A percentile compares a stretch with the other conserved stretches of the same genome.
Evolutionary conservation across 2,329 filamentous ascomycete species (phyloP).

Genomic region (Botrytis hyacinthi): DNA sequence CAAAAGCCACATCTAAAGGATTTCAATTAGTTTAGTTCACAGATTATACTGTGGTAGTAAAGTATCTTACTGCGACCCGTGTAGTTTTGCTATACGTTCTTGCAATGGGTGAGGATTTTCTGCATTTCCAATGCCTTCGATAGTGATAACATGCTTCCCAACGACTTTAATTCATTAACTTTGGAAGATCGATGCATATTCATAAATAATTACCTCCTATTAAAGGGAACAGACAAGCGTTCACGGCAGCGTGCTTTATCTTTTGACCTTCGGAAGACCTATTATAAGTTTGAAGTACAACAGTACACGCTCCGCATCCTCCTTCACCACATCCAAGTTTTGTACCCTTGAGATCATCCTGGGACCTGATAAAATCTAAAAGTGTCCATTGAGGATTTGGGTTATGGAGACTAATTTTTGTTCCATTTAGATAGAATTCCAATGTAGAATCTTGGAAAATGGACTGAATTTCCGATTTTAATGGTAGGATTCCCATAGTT

Average conservation of each 20-base stretch:
- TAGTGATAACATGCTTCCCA: slow-evolving; percentile 94
- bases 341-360: slow-evolving; percentile 76
- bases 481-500: slow-evolving; percentile 22
- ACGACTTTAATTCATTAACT: slow-evolving; percentile 53
- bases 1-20: slow-evolving; percentile 59
- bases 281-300: slow-evolving; percentile 76
- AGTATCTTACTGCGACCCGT: slow-evolving; percentile 75
- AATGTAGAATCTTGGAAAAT: slow-evolving; percentile 51
- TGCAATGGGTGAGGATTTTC: slow-evolving; percentile 84
- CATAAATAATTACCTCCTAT: slow-evolving; percentile 28
- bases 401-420: slow-evolving; percentile 78
- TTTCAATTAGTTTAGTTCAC: not conserved
- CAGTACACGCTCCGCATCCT: slow-evolving; percentile 91
- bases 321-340: slow-evolving; percentile 96
- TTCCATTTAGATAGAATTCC: slow-evolving; percentile 90
- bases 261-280: slow-evolving; percentile 62
- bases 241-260: slow-evolving; percentile 92
- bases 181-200: not conserved
- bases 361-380: slow-evolving; percentile 84
- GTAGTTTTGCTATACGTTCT: slow-evolving; percentile 83
- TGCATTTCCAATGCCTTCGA: slow-evolving; percentile 87
- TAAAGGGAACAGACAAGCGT: slow-evolving; percentile 67
- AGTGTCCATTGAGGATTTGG: slow-evolving; percentile 88
- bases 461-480: slow-evolving; percentile 27
- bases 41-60: not conserved